Percentiles rank a stretch among this genome's conserved stretches.
Evolutionary conservation across 1,139 yeast species (phyloP).

Genomic region (Saccharomyces hybrid): DNA sequence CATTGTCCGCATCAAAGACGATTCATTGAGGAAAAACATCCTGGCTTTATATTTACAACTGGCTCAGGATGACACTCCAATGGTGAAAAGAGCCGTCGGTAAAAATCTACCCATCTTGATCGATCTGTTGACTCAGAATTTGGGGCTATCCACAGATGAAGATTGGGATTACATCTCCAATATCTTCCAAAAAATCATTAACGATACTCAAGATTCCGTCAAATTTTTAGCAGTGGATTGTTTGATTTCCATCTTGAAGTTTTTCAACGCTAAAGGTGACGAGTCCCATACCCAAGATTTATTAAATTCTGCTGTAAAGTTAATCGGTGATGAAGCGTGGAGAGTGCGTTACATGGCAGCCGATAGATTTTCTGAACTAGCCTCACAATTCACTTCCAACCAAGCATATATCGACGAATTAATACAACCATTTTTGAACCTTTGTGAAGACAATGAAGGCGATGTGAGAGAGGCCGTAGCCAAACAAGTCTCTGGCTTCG

Average conservation of each 20-base stretch:
- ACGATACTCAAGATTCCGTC: conserved; percentile 92
- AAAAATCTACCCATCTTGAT: conserved; percentile 69
- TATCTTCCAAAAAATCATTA: conserved; percentile 74
- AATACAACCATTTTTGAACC: conserved; percentile 48
- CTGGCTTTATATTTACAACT: conserved; percentile 61
- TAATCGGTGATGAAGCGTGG: conserved; percentile 91
- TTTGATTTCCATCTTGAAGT: conserved; percentile 62
- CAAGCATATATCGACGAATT: conserved; percentile 51
- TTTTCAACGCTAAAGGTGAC: conserved; percentile 53
- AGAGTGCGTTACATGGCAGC: conserved; percentile 97
- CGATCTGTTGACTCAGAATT: conserved; percentile 44
- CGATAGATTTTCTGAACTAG: conserved; percentile 74
- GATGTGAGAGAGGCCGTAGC: conserved; percentile 95
- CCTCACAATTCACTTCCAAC: conserved; percentile 48
- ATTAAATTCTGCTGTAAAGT: conserved; percentile 52
- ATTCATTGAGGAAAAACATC: conserved; percentile 48
- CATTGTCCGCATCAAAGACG: conserved; percentile 51
- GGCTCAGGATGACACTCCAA: conserved; percentile 88
- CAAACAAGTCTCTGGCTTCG: conserved; percentile 80
- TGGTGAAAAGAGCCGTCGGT: conserved; percentile 96
- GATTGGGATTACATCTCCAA: conserved; percentile 72
- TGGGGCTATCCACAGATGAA: conserved; percentile 34
- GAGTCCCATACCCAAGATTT: conserved; percentile 53
- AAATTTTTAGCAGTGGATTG: conserved; percentile 85
- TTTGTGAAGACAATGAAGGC: conserved; percentile 90